phyloP scores from a whole-genome alignment of 768 basidiomycete genomes.

The Termitomyces heimii region DNA sequence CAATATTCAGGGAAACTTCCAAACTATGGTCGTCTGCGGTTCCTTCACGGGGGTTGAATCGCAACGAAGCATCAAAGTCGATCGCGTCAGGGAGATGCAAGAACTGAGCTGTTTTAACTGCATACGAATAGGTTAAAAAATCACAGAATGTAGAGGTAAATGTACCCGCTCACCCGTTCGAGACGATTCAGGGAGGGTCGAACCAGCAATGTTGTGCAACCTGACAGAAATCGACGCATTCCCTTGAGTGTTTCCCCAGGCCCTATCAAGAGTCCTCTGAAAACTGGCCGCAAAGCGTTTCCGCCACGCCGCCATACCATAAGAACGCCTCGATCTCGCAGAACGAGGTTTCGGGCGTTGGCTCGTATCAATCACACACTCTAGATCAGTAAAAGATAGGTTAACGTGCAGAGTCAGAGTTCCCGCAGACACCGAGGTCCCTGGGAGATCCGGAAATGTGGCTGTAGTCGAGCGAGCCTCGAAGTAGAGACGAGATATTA shows the following conservation, averaged over 20 bases:
- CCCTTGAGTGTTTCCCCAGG: conserved; percentile 60
- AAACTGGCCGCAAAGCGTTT: conserved; percentile 54
- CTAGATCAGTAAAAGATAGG: conserved; percentile 49
- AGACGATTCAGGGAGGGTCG: conserved; percentile 16
- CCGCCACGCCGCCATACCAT: conserved; percentile 61
- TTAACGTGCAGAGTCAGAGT: conserved; percentile 47
- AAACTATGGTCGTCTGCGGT: conserved; percentile 49
- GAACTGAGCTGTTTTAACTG: conserved; percentile 29
- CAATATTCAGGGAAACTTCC: conserved; percentile 37
- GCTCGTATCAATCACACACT: conserved; percentile 23
- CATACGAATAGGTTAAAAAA: not conserved
- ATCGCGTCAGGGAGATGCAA: conserved; percentile 41
- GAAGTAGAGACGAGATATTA: conserved; percentile 63
- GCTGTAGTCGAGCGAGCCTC: conserved; percentile 55
- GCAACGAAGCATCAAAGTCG: conserved; percentile 38
- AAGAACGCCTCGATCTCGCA: conserved; percentile 21
- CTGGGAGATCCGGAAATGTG: conserved; percentile 45
- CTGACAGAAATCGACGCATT: conserved; percentile 46
- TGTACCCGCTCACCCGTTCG: conserved; percentile 23
- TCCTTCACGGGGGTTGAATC: conserved; percentile 55
- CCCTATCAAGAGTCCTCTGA: conserved; percentile 60
- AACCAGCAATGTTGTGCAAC: conserved; percentile 41
- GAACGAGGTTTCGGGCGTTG: conserved; percentile 15
- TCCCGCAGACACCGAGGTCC: conserved; percentile 43
- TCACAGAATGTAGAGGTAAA: not conserved